phyloP scores from a whole-genome alignment of 306 rosid species.

The Herpetospermum pedunculosum region DNA sequence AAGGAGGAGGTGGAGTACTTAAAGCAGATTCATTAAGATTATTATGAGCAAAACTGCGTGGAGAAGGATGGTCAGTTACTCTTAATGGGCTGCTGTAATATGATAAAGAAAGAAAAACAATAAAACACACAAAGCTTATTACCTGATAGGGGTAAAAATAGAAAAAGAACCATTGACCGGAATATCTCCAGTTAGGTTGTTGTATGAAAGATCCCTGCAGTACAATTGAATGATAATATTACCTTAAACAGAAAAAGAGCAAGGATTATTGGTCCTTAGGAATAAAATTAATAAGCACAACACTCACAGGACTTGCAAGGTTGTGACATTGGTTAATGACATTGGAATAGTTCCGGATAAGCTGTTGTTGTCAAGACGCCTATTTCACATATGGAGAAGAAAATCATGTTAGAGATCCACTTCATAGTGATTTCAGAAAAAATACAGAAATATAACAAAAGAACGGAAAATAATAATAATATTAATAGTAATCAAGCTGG shows the following conservation, averaged over 20 bases:
- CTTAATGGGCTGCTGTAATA: not conserved
- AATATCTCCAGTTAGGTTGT: slow-evolving; percentile 36
- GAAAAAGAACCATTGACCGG: slow-evolving; percentile 83
- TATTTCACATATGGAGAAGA: slow-evolving; percentile 16
- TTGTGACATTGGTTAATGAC: slow-evolving; percentile 31
- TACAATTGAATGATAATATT: slow-evolving; percentile 18
- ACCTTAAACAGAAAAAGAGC: not conserved
- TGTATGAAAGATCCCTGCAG: slow-evolving; percentile 84
- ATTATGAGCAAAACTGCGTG: slow-evolving; percentile 61
- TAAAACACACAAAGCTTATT: slow-evolving; percentile 1
- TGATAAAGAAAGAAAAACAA: not conserved
- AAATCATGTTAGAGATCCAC: not conserved
- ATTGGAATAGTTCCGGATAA: slow-evolving; percentile 54
- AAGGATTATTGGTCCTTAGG: not conserved
- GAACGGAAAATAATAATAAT: not conserved
- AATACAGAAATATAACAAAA: not conserved
- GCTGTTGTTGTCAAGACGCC: slow-evolving; percentile 95
- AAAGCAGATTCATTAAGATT: not conserved
- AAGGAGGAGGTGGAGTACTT: slow-evolving; percentile 26
- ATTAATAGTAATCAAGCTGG: not conserved
- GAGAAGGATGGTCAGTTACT: not conserved
- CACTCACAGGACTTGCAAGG: slow-evolving; percentile 96
- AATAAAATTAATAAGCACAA: slow-evolving; percentile 7
- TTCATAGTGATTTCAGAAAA: not conserved
- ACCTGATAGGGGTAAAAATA: slow-evolving; percentile 88